Conservation (phyloP, 768 basidiomycete species). For the Tephrocybe sp. region DNA sequence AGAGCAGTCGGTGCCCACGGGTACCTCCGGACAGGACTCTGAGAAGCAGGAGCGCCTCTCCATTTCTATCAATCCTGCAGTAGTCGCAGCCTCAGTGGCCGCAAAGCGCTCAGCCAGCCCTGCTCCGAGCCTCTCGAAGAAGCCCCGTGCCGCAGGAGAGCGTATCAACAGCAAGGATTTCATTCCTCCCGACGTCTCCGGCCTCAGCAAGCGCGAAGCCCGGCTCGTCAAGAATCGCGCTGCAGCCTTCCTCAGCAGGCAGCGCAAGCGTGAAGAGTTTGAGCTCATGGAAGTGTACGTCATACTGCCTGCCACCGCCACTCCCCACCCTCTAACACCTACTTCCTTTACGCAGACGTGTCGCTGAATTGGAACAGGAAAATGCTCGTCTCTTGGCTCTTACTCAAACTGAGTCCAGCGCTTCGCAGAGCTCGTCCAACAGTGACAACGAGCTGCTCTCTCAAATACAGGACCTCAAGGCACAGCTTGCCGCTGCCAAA, state of each 20-base stretch:
- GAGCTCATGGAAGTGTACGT: conserved; percentile 89
- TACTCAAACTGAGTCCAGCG: conserved; percentile 40
- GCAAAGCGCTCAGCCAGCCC: conserved; percentile 49
- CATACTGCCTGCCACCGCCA: conserved; percentile 12
- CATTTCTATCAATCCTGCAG: conserved; percentile 32
- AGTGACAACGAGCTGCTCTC: conserved; percentile 44
- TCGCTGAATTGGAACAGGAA: conserved; percentile 82
- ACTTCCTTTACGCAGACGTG: conserved; percentile 55
- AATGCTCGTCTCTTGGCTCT: conserved; percentile 70
- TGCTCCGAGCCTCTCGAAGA: conserved; percentile 37
- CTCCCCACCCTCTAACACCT: conserved; percentile 6
- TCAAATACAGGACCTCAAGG: conserved; percentile 66
- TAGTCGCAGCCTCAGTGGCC: conserved; percentile 25
- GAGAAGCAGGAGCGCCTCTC: conserved; percentile 31
- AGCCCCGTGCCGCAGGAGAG: conserved; percentile 45
- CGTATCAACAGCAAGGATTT: conserved; percentile 76
- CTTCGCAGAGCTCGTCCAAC: conserved; percentile 17
- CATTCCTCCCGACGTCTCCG: conserved; percentile 84
- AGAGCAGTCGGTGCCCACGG: conserved; percentile 34
- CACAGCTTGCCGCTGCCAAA: conserved; percentile 62
- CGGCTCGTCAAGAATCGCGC: conserved; percentile 91
- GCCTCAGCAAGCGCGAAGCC: conserved; percentile 88
- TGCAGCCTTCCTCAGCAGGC: conserved; percentile 87
- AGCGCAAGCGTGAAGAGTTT: conserved; percentile 91
- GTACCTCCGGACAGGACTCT: conserved; percentile 26